Evolutionary conservation across 768 basidiomycete species (phyloP).

Genomic region (Boletus barrowsii): DNA sequence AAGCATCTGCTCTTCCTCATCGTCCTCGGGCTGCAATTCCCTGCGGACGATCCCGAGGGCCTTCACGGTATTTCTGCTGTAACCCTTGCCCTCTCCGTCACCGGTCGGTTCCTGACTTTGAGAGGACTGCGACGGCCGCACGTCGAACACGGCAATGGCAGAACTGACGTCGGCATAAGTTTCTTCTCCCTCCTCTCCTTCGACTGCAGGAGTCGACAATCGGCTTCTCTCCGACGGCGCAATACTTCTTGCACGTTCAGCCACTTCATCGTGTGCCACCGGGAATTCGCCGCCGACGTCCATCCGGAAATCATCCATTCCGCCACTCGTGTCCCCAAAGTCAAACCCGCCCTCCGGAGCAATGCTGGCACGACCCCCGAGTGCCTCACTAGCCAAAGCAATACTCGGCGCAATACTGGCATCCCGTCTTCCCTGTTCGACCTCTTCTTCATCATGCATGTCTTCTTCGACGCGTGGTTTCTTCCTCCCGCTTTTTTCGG

Average conservation of each 20-base stretch:
- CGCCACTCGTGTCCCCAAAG: constrained; percentile 54
- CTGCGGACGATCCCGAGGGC: constrained; percentile 73
- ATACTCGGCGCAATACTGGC: constrained; percentile 61
- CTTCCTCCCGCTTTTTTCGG: constrained; percentile 53
- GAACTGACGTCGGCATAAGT: constrained; percentile 68
- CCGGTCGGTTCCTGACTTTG: constrained; percentile 44
- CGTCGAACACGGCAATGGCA: constrained; percentile 80
- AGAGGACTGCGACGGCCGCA: constrained; percentile 51
- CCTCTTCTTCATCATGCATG: constrained; percentile 52
- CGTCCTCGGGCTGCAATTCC: constrained; percentile 59
- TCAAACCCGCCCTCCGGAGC: constrained; percentile 59
- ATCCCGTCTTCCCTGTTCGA: constrained; percentile 70
- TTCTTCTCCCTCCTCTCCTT: constrained; percentile 61
- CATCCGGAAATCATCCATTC: constrained; percentile 70
- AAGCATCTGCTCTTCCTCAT: constrained; percentile 55
- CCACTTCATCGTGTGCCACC: constrained; percentile 30
- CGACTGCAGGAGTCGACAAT: constrained; percentile 64
- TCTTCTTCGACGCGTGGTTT: constrained; percentile 56
- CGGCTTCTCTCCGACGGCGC: constrained; percentile 58
- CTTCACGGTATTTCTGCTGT: constrained; percentile 86
- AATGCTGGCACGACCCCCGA: constrained; percentile 51
- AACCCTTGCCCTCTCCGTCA: constrained; percentile 65
- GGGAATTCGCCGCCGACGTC: constrained; percentile 52
- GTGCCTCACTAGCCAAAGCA: constrained; percentile 52
- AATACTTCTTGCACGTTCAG: constrained; percentile 45